Base-by-base conservation (phyloP, 2,329 filamentous ascomycete genomes). In the Pyricularia sp. region DNA sequence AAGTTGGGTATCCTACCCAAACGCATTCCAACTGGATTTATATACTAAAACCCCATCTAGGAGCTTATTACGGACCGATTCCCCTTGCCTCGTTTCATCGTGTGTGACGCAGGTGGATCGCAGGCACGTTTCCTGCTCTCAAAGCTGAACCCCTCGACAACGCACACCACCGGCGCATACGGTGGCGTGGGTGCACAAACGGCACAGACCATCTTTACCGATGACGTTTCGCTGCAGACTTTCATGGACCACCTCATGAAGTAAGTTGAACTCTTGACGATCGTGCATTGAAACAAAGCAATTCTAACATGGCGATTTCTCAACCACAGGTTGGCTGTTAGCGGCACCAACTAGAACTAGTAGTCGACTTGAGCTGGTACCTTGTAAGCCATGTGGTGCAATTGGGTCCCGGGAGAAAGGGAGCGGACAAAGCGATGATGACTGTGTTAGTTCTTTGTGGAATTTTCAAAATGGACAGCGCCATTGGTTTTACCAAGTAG, bases 191-290 rank as follows among this genome's bases (percentile, higher is more conserved):
- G 91, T 33, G 86, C 87, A 2, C 92, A 94, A 76, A 94, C 91
- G 65, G 94, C 94, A 10, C 95, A 99, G 80, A 99, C 95, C 5
- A 99, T 99, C 75, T 99, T 99, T 82, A 99, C 95, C 0, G 95
- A 99, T 76, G 95, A 99, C 79, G 95, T 99, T 68, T 97, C 93
- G 68, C 83, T 99, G 77, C 94, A 98, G 80, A 98, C 94, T 1
- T 99, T 99, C 78, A 99, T 99, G 95, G 95, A 99, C 76, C 94
- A 98, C 81, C 83, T 99, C 78, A 99, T 99, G 95, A 99, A 99
- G 92, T 94, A 84, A 81, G 90, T 85, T 69, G 26, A 5, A 12
- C 2, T 23, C 33, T 65, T 65, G 28, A 11, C 36, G 67, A 17
- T 68, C 10, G 11, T 65, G 28, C 9, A 14, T 11, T 11, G 0